Evolutionary conservation across 2,329 filamentous ascomycete species (phyloP).

Genomic region (Diaporthe helianthi): DNA sequence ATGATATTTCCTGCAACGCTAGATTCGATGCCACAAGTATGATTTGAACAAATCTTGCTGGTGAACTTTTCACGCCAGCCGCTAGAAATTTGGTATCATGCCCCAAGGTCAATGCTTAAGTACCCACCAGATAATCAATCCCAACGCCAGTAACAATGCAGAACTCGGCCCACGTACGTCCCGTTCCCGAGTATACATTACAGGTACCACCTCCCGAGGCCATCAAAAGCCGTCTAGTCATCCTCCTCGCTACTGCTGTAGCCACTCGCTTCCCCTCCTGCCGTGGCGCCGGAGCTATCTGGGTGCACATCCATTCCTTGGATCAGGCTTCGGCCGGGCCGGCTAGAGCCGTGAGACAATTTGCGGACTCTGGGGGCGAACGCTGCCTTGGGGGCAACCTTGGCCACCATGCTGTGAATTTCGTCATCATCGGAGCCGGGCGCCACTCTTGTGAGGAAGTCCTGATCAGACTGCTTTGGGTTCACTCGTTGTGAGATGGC

Average conservation of each 20-base stretch:
- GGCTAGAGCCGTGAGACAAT: neutral
- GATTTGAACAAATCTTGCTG: neutral
- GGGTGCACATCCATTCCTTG: conserved; percentile 36
- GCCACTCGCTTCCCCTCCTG: conserved; percentile 47
- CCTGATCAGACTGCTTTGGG: conserved; percentile 48
- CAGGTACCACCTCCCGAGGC: neutral
- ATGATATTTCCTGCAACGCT: neutral
- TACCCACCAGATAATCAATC: neutral
- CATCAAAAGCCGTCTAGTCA: neutral
- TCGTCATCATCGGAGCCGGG: conserved; percentile 49
- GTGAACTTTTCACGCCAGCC: neutral
- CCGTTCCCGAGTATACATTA: neutral
- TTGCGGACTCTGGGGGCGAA: neutral
- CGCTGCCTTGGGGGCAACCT: neutral
- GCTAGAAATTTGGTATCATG: conserved; percentile 21
- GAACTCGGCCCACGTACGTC: neutral
- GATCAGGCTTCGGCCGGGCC: neutral
- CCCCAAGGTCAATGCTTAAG: neutral
- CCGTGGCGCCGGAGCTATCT: conserved; percentile 50
- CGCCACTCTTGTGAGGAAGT: conserved; percentile 49
- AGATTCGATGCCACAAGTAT: neutral
- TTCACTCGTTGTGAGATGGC: conserved; percentile 45
- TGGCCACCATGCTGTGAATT: neutral
- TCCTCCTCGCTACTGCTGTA: conserved; percentile 45
- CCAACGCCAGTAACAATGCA: neutral